Conservation (phyloP, 2,329 filamentous ascomycete species). For the Onygenales sp. region DNA sequence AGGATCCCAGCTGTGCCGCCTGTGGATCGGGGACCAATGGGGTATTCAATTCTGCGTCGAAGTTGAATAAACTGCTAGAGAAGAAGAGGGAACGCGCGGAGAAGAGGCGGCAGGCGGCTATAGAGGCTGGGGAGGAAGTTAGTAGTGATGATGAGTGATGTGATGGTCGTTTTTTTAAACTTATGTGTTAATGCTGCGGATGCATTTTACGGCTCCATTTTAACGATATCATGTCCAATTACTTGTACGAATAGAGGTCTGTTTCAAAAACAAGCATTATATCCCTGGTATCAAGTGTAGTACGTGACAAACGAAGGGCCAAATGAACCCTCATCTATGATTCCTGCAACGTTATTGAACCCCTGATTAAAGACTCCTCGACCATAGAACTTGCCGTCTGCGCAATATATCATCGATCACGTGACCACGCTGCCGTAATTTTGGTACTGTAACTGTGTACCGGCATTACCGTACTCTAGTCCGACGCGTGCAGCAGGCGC, state of each 20-base stretch:
- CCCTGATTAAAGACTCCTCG: too few species aligned
- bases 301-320: too few species aligned
- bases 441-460: background rate
- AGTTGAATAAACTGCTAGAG: slow-evolving; percentile 69
- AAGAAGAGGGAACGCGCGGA: slow-evolving; percentile 52
- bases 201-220: too few species aligned
- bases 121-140: slow-evolving; percentile 44
- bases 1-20: slow-evolving; percentile 75
- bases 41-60: slow-evolving; percentile 82
- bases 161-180: too few species aligned
- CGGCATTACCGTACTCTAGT: background rate
- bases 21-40: slow-evolving; percentile 80
- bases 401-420: background rate
- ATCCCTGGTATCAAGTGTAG: too few species aligned
- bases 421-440: background rate
- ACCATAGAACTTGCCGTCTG: too few species aligned
- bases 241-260: too few species aligned
- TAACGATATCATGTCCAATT: too few species aligned
- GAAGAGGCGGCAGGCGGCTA: slow-evolving; percentile 43
- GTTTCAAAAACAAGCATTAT: too few species aligned
- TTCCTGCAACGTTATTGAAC: too few species aligned
- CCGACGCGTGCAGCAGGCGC: background rate
- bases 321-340: too few species aligned
- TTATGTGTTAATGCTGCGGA: too few species aligned
- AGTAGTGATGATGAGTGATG: slow-evolving; percentile 31